Conservation (phyloP, 768 basidiomycete species). For the Boletus subcaerulescens region DNA sequence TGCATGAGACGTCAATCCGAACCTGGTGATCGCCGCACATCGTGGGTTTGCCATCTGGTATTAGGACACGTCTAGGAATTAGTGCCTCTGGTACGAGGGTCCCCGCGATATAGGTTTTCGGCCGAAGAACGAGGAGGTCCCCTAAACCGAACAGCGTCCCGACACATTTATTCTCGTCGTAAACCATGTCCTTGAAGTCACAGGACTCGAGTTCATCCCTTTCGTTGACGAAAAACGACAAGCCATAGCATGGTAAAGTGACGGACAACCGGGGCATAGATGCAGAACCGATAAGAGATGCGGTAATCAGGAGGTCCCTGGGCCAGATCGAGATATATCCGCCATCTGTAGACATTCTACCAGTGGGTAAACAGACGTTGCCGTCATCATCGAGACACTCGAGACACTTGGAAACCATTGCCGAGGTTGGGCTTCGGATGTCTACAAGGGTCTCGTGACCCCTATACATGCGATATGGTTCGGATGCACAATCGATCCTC, state of each 20-base stretch:
- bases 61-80: neutral
- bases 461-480: neutral
- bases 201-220: neutral
- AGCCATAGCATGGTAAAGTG: neutral
- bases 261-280: too few species aligned
- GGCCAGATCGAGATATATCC: too few species aligned
- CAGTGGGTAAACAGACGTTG: too few species aligned
- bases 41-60: neutral
- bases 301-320: neutral
- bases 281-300: too few species aligned
- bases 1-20: too few species aligned
- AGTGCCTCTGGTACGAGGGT: neutral
- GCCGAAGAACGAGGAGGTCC: neutral
- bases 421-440: conserved; percentile 1
- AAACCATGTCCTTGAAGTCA: too few species aligned
- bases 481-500: conserved; percentile 5
- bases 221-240: neutral
- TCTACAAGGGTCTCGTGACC: conserved; percentile 14
- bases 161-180: neutral
- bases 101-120: neutral
- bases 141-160: neutral
- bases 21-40: neutral
- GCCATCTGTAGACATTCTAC: too few species aligned
- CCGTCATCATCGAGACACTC: neutral
- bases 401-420: neutral